Percentiles rank a stretch among this genome's conserved stretches.
These are phyloP conservation scores for Sphaerosporella brunnea DNA, from an alignment of 495 filamentous ascomycete genomes.

Conservation along the genomic window DNA sequence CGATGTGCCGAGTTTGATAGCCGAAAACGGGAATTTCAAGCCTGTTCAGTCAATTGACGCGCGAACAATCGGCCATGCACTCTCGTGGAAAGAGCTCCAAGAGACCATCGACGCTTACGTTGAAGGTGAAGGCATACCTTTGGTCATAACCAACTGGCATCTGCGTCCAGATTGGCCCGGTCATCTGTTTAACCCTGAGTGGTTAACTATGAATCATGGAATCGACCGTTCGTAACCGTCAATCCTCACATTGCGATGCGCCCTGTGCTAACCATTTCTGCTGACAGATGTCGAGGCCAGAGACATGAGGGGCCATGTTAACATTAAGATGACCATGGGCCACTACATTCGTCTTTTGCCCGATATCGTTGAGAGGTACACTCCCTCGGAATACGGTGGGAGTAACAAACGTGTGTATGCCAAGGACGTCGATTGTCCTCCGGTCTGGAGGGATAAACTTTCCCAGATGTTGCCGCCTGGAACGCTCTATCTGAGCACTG, in stretches of 20 bases:
- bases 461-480: conserved; percentile 55
- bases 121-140: conserved; percentile 61
- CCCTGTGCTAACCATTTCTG: no score
- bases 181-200: conserved; percentile 57
- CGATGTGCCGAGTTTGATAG: conserved; percentile 53
- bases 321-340: conserved; percentile 61
- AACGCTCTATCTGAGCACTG: conserved; percentile 61
- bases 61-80: conserved; percentile 43
- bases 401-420: conserved; percentile 71
- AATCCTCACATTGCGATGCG: no score
- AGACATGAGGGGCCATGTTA: conserved; percentile 47
- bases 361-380: conserved; percentile 58
- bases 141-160: conserved; percentile 77
- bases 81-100: conserved; percentile 63
- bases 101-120: conserved; percentile 62
- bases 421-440: conserved; percentile 88
- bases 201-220: conserved; percentile 54
- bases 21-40: conserved; percentile 63
- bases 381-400: conserved; percentile 46
- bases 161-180: conserved; percentile 41
- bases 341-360: conserved; percentile 79
- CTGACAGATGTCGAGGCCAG: no score
- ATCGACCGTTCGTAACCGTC: no score
- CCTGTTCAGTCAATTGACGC: conserved; percentile 43
- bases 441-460: conserved; percentile 62